Base-by-base conservation (phyloP, 1,284 basidiomycete species). In the Ganoderma boninense region DNA sequence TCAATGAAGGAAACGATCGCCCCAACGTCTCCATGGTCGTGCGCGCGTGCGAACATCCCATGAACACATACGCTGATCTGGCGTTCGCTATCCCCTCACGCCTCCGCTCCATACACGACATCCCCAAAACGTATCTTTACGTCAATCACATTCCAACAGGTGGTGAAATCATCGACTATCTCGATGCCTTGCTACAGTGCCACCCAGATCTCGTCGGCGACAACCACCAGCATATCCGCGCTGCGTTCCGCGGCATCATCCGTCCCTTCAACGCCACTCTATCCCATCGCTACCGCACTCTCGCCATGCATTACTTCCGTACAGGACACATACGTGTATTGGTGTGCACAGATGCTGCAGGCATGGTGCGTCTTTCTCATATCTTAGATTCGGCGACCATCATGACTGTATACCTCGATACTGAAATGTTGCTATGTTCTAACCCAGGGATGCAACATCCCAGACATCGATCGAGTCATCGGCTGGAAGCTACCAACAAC, bases 1-100 rank as follows among this genome's bases (percentile, higher is more conserved):
- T 69, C 46, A 75, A 76, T 35, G 46, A 78, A 2, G 84, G 82
- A 6, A 86, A 86, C 70, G 82, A 85, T 64, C 75, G 82, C 0
- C 69, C 79, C 0, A 84, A 83, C 70, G 80, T 85, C 6, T 80
- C 84, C 2, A 66, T 82, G 0, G 79, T 83, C 2, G 79, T 83
- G 1, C 81, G 81, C 0, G 80, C 80, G 3, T 83, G 83, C 8
- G 74, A 84, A 18, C 73, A 84, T 65, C 68, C 82, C 10, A 78
- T 82, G 68, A 82, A 82, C 64, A 77, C 79, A 0, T 84, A 76
- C 67, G 56, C 66, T 0, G 83, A 86, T 73, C 75, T 84, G 10
- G 77, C 83, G 64, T 85, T 85, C 61, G 23, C 84, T 4, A 76
- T 86, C 1, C 77, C 79, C 0, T 1, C 26, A 4, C 11, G 16